A percentile compares a stretch with the other conserved stretches of the same genome.
These are phyloP conservation scores for Fusarium kyushuense DNA, from an alignment of 2,329 filamentous ascomycete species.

Conservation along the genomic window DNA sequence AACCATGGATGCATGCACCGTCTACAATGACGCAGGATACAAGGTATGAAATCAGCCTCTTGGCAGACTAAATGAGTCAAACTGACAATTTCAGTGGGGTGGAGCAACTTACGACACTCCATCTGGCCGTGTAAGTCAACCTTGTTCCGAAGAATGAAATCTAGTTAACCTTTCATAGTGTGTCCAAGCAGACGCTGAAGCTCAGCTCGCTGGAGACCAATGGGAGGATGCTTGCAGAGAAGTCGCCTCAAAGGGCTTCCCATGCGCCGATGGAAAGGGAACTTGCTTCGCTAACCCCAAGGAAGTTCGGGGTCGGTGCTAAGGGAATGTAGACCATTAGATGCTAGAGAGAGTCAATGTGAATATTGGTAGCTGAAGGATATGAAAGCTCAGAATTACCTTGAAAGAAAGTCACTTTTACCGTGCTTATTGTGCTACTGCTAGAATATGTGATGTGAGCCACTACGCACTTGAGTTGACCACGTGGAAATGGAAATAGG, in stretches of 20 bases:
- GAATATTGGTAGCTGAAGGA: not conserved
- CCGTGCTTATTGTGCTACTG: not conserved
- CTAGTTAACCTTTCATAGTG: slow-evolving; percentile 19
- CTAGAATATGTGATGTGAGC: no score
- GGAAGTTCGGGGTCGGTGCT: slow-evolving; percentile 30
- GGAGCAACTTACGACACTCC: slow-evolving; percentile 26
- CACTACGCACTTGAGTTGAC: not conserved
- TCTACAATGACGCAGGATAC: slow-evolving; percentile 29
- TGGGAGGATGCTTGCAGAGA: slow-evolving; percentile 42
- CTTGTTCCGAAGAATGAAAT: not conserved
- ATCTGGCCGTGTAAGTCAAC: slow-evolving; percentile 34
- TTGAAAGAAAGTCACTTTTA: not conserved
- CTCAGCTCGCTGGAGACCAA: slow-evolving; percentile 36
- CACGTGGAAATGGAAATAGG: not conserved
- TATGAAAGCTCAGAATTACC: not conserved
- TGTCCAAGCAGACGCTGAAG: slow-evolving; percentile 15
- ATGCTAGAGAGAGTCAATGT: fast-evolving
- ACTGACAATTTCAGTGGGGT: slow-evolving; percentile 31
- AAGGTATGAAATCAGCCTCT: slow-evolving; percentile 1
- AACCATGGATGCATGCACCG: slow-evolving; percentile 33
- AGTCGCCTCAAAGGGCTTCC: slow-evolving; percentile 31
- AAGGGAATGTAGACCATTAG: not conserved
- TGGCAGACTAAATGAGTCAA: fast-evolving
- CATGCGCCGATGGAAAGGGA: slow-evolving; percentile 36
- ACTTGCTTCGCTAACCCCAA: slow-evolving; percentile 35